Conservation (phyloP, 2,329 filamentous ascomycete species). For the Colletotrichum sp. region DNA sequence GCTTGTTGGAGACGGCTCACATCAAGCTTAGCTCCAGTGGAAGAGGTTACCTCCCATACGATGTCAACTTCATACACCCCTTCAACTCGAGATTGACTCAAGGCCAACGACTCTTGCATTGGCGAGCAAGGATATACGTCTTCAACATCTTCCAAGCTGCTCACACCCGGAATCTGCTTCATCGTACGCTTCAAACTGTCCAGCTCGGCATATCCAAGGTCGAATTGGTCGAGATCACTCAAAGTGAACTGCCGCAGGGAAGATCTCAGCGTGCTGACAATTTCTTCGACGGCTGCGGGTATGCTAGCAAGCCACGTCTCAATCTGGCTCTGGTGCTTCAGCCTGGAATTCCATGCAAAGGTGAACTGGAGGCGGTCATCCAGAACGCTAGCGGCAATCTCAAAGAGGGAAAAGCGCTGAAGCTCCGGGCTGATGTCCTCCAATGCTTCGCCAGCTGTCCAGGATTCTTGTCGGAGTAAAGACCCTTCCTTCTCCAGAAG, state of each 20-base stretch:
- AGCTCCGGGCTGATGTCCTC: not conserved
- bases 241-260: not conserved
- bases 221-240: not conserved
- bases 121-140: conserved; percentile 44
- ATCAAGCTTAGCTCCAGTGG: conserved; percentile 18
- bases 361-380: not conserved
- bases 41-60: conserved; percentile 22
- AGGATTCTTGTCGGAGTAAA: not conserved
- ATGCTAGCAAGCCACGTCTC: not conserved
- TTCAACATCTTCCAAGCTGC: conserved; percentile 25
- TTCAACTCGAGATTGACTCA: conserved; percentile 35
- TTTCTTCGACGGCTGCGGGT: not conserved
- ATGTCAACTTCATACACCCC: conserved; percentile 27
- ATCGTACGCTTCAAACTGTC: not conserved
- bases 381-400: not conserved
- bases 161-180: not conserved
- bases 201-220: not conserved
- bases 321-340: not conserved
- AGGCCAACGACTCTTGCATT: conserved; percentile 39
- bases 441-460: not conserved
- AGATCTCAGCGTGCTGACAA: not conserved
- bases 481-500: conserved; percentile 45
- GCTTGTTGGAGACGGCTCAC: conserved; percentile 15
- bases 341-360: not conserved
- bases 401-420: not conserved